Evolutionary conservation across 257 asterid species (phyloP).

Genomic region (Schizonepeta tenuifolia): DNA sequence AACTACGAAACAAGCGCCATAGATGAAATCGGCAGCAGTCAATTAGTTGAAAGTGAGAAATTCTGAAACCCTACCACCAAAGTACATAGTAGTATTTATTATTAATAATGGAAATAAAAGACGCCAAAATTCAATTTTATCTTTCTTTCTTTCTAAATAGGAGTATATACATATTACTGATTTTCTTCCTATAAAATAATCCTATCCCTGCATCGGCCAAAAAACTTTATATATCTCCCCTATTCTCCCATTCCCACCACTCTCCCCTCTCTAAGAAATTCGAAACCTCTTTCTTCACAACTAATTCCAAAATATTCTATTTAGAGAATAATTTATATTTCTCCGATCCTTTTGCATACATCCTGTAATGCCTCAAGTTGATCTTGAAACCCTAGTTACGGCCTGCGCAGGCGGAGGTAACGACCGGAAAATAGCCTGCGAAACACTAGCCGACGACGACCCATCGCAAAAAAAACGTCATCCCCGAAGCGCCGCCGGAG

Average conservation of each 20-base stretch:
- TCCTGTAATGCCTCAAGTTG: slow-evolving; percentile 61
- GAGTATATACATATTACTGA: background rate
- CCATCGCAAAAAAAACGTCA: slow-evolving; percentile 26
- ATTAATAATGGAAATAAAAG: background rate
- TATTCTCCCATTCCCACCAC: background rate
- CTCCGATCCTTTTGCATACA: background rate
- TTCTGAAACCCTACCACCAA: slow-evolving; percentile 13
- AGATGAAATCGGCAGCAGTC: slow-evolving; percentile 23
- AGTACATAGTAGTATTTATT: background rate
- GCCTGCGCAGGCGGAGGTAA: slow-evolving; percentile 53
- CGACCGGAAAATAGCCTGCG: slow-evolving; percentile 59
- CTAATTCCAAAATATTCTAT: background rate
- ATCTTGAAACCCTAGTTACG: slow-evolving; percentile 56
- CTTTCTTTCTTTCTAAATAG: background rate
- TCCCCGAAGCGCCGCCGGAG: slow-evolving; percentile 43
- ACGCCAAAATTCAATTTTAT: background rate
- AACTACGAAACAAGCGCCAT: background rate
- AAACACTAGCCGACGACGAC: slow-evolving; percentile 43
- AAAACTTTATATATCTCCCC: background rate
- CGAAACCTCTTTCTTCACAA: background rate
- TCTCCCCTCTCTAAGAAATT: background rate
- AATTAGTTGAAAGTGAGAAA: background rate
- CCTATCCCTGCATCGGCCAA: background rate
- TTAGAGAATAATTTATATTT: too few relatives aligned
- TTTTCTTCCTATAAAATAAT: background rate